Evolutionary conservation across 768 basidiomycete genomes (phyloP), one percentile per base, ranked within the genome.

Genomic region (Agaricus subrufescens): DNA sequence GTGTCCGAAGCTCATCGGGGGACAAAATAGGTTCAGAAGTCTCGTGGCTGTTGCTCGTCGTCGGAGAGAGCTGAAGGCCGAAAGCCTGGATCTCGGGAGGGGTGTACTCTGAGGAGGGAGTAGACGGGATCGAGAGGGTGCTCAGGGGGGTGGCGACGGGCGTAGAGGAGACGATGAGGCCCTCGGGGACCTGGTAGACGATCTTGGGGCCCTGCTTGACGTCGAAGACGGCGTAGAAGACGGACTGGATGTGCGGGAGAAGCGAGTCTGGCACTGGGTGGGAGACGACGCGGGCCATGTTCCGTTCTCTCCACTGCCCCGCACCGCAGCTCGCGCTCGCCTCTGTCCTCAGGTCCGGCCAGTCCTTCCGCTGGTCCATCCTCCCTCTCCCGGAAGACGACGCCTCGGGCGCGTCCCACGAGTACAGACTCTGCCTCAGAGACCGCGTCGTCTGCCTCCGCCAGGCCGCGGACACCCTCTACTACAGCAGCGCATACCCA

Each of bases 181-280:
- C 91, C 67, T 97, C 96, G 1, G 96, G 96, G 6, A 97, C 94
- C 71, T 98, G 95, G 64, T 89, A 89, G 4, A 92, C 85, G 46
- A 98, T 89, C 65, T 91, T 91, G 2, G 94, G 91, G 2, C 97
- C 96, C 53, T 88, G 83, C 4, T 73, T 74, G 38, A 87, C 79
- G 71, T 98, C 93, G 67, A 99, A 98, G 12, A 89, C 85, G 3
- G 95, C 88, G 65, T 97, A 98, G 75, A 98, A 98, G 12, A 96
- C 88, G 10, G 92, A 94, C 62, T 87, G 84, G 55, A 92, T 88
- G 50, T 80, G 76, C 38, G 90, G 90, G 46, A 87, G 78, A 71
- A 89, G 93, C 9, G 89, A 91, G 68, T 85, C 85, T 39, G 68
- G 34, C 70, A n/a, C 67, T 67, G 55, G 71, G 66, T 56, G 69